A percentile compares a stretch with the other conserved stretches of the same genome.
phyloP scores from a whole-genome alignment of 1,284 basidiomycete genomes.

The Puccinia novopanici region DNA sequence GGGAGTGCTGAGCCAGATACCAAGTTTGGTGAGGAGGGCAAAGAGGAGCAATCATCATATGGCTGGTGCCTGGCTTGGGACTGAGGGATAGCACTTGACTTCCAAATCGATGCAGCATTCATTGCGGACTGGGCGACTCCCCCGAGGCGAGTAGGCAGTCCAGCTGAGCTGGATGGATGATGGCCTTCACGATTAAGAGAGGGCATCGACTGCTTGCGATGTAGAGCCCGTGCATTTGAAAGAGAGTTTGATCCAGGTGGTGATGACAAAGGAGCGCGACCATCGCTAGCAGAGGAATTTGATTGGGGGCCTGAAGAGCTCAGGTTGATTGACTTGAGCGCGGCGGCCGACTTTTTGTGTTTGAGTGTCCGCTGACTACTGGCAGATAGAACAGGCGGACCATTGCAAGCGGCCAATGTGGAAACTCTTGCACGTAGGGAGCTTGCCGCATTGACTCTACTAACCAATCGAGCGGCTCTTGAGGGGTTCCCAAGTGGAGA shows the following conservation, averaged over 20 bases:
- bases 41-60: slow-evolving; percentile 5
- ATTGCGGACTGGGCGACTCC: slow-evolving; percentile 7
- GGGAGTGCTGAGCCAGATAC: slow-evolving; percentile 21
- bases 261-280: slow-evolving; percentile 17
- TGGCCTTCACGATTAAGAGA: slow-evolving; percentile 28
- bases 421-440: slow-evolving; percentile 9
- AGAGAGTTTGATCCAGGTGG: slow-evolving; percentile 10
- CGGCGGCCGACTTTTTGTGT: slow-evolving; percentile 48
- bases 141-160: slow-evolving; percentile 3
- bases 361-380: slow-evolving; percentile 32
- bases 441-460: slow-evolving; percentile 12
- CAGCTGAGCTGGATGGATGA: not conserved
- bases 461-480: not conserved
- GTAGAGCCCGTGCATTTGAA: slow-evolving; percentile 27
- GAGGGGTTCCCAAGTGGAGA: slow-evolving; percentile 28
- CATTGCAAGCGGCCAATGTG: slow-evolving; percentile 15
- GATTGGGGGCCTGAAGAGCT: slow-evolving; percentile 22
- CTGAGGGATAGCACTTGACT: slow-evolving; percentile 5
- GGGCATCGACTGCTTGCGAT: slow-evolving; percentile 48
- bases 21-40: slow-evolving; percentile 13
- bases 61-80: slow-evolving; percentile 28
- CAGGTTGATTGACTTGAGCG: slow-evolving; percentile 24
- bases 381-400: slow-evolving; percentile 20
- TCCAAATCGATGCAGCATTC: slow-evolving; percentile 28
- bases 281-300: not conserved